These are phyloP conservation scores for Corylus americana DNA, from an alignment of 306 rosid genomes.

Conservation along the genomic window DNA sequence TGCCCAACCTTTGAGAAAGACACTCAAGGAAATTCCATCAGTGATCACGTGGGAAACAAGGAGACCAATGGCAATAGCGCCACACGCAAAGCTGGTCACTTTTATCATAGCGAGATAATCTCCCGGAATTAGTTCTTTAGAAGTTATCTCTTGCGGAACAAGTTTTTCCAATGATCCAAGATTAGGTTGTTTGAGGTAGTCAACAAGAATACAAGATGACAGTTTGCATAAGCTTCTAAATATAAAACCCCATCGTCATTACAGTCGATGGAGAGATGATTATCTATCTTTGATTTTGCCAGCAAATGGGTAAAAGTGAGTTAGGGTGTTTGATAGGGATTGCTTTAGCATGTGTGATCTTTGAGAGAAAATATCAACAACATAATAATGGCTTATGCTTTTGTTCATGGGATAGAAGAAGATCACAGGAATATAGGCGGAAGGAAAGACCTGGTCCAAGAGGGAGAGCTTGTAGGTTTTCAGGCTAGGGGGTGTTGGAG, in stretches of 20 bases:
- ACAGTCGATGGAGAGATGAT: slow-evolving; percentile 20
- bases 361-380: not conserved
- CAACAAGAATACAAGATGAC: not conserved
- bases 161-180: not conserved
- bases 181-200: slow-evolving; percentile 3
- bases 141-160: no score
- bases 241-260: slow-evolving; percentile 16
- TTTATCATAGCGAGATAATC: no score
- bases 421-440: slow-evolving; percentile 1
- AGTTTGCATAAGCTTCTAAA: not conserved
- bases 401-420: slow-evolving; percentile 1
- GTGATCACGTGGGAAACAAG: no score
- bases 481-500: slow-evolving; percentile 26
- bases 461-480: slow-evolving; percentile 29
- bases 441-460: slow-evolving; percentile 20
- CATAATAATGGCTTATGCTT: not conserved
- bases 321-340: slow-evolving; percentile 30
- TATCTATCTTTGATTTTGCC: slow-evolving; percentile 26
- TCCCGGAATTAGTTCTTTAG: no score
- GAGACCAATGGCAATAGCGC: no score
- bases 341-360: slow-evolving; percentile 4
- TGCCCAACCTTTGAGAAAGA: no score
- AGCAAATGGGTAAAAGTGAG: slow-evolving; percentile 34
- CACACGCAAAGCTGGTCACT: no score
- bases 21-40: no score